phyloP scores from a whole-genome alignment of 805 yeast species.

The Wickerhamia fluorescens region DNA sequence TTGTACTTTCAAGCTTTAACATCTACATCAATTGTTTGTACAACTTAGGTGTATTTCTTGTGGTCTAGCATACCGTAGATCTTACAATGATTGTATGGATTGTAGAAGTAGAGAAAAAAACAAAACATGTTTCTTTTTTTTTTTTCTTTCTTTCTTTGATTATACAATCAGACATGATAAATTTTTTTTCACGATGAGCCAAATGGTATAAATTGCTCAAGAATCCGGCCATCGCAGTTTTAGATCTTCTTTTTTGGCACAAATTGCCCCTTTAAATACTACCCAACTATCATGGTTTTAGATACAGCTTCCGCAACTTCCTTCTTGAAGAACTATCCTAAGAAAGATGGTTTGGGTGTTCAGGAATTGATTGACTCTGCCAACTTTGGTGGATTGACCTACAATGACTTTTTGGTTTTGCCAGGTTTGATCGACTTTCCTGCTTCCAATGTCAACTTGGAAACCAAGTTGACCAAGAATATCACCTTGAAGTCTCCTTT shows the following conservation, averaged over 20 bases:
- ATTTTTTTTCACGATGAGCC: slow-evolving; percentile 4
- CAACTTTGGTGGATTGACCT: slow-evolving; percentile 91
- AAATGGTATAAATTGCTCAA: slow-evolving; percentile 3
- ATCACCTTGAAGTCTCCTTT: slow-evolving; percentile 91
- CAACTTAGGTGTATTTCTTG: no score
- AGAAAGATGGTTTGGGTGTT: slow-evolving; percentile 81
- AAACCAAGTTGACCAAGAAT: slow-evolving; percentile 83
- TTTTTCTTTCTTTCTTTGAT: background rate
- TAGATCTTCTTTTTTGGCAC: slow-evolving; percentile 36
- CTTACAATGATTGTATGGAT: no score
- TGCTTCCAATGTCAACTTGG: slow-evolving; percentile 67
- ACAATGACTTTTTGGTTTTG: slow-evolving; percentile 89
- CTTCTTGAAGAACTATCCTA: slow-evolving; percentile 54
- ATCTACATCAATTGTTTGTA: no score
- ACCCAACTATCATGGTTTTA: slow-evolving; percentile 22
- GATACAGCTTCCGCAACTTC: slow-evolving; percentile 57
- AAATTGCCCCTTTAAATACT: slow-evolving; percentile 25
- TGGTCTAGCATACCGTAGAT: no score
- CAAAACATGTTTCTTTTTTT: background rate
- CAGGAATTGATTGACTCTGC: slow-evolving; percentile 83
- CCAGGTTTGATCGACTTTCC: slow-evolving; percentile 95
- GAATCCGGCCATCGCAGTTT: no score
- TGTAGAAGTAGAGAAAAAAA: no score
- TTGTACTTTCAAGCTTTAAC: no score
- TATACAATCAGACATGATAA: no score